These are phyloP conservation scores for Cladophialophora chaetospira DNA, from an alignment of 2,329 filamentous ascomycete species.

Conservation along the genomic window DNA sequence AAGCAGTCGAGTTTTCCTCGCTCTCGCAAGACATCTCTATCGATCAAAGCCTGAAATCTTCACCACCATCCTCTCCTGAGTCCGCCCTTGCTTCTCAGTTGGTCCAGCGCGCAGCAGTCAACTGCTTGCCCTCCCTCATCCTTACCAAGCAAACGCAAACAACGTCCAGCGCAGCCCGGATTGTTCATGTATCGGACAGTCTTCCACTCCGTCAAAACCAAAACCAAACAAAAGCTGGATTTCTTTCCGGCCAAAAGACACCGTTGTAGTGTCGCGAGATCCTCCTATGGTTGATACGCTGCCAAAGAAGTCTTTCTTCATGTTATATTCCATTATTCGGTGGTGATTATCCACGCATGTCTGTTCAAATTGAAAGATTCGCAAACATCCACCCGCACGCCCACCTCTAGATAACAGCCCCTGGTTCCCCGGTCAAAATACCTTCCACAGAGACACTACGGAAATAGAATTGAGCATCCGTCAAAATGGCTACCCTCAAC, in stretches of 20 bases:
- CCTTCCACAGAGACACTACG: conserved; percentile 7
- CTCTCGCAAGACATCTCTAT: conserved; percentile 25
- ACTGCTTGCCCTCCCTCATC: background rate
- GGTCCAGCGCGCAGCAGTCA: conserved; percentile 5
- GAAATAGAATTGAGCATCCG: conserved; percentile 40
- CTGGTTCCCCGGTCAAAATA: conserved; percentile 13
- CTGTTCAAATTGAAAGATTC: conserved; percentile 53
- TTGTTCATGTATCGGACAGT: conserved; percentile 99
- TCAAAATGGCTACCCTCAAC: conserved; percentile 95
- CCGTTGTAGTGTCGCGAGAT: conserved; percentile 86
- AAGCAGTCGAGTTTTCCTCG: conserved; percentile 19
- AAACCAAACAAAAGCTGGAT: conserved; percentile 92
- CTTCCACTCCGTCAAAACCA: conserved; percentile 91
- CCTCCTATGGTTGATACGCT: conserved; percentile 76
- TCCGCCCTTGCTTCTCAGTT: background rate
- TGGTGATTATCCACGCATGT: conserved; percentile 56
- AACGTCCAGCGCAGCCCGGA: conserved; percentile 37
- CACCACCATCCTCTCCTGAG: background rate
- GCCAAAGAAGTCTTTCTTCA: conserved; percentile 34
- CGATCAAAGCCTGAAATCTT: conserved; percentile 1
- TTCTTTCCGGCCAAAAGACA: conserved; percentile 94
- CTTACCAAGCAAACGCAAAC: conserved; percentile 18
- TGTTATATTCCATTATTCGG: conserved; percentile 31
- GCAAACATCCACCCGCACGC: conserved; percentile 37
- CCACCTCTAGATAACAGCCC: conserved; percentile 36